Conservation (phyloP, 345 rosid genomes). For the Nasturtium officinale region DNA sequence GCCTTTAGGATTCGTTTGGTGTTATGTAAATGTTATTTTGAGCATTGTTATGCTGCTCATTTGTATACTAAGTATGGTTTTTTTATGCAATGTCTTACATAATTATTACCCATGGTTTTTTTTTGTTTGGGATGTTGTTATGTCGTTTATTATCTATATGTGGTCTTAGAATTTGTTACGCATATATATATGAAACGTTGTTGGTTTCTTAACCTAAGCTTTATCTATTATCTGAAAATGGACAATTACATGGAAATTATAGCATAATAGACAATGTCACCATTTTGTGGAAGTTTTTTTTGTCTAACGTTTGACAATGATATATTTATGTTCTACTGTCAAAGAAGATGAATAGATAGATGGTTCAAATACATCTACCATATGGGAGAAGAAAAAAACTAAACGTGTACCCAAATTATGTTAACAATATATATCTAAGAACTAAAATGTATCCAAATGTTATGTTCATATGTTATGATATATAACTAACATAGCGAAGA, state of each 20-base stretch:
- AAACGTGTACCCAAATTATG: too few species aligned
- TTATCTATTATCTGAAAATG: not conserved
- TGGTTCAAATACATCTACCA: too few species aligned
- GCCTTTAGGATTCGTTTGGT: slow-evolving; percentile 33
- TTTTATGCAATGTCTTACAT: slow-evolving; percentile 21
- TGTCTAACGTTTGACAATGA: too few species aligned
- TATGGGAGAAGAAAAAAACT: too few species aligned
- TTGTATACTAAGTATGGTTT: slow-evolving; percentile 25
- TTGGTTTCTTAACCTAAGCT: not conserved
- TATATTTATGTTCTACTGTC: too few species aligned
- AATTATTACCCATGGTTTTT: slow-evolving; percentile 1
- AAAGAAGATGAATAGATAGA: too few species aligned
- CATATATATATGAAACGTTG: not conserved
- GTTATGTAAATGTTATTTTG: slow-evolving; percentile 35
- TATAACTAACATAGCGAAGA: too few species aligned
- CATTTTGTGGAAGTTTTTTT: not conserved
- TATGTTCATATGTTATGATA: too few species aligned
- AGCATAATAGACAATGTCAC: not conserved
- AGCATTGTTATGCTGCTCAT: slow-evolving; percentile 22
- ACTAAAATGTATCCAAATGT: too few species aligned
- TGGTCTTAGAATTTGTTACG: not conserved
- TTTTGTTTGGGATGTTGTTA: not conserved
- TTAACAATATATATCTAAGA: too few species aligned
- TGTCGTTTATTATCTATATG: slow-evolving; percentile 14
- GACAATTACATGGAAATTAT: not conserved